Evolutionary conservation across 257 asterid species (phyloP).

Genomic region (Eucommia ulmoides): DNA sequence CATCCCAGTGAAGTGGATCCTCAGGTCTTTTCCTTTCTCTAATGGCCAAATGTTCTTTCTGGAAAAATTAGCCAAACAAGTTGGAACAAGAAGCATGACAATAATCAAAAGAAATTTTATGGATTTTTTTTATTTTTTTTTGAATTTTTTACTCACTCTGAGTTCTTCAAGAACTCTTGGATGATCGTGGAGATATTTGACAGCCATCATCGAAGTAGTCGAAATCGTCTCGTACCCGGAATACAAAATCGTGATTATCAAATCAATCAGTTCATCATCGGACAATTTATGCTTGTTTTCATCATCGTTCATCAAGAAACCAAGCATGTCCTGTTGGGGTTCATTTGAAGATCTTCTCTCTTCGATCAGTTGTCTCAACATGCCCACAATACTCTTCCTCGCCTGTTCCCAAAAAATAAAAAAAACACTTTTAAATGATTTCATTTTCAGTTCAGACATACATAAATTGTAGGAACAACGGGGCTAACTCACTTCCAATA

Average conservation of each 20-base stretch:
- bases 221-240: conserved; percentile 90
- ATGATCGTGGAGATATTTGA: conserved; percentile 84
- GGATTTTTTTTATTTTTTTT: no score
- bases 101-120: no score
- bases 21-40: conserved; percentile 58
- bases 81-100: no score
- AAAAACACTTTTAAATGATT: no score
- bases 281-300: conserved; percentile 44
- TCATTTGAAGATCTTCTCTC: conserved; percentile 42
- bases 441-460: background rate
- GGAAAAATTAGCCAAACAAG: background rate
- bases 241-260: conserved; percentile 63
- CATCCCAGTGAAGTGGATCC: conserved; percentile 71
- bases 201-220: conserved; percentile 92
- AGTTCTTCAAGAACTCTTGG: conserved; percentile 73
- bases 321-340: conserved; percentile 56
- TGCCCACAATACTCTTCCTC: conserved; percentile 51
- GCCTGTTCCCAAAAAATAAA: no score
- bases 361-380: conserved; percentile 39
- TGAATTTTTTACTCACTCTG: conserved; percentile 26
- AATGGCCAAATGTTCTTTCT: conserved; percentile 83
- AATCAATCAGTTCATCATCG: conserved; percentile 74
- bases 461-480: background rate
- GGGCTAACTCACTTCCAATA: no score
- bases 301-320: conserved; percentile 30